Evolutionary conservation across 768 basidiomycete species (phyloP).

Genomic region (Tremella yokohamensis): DNA sequence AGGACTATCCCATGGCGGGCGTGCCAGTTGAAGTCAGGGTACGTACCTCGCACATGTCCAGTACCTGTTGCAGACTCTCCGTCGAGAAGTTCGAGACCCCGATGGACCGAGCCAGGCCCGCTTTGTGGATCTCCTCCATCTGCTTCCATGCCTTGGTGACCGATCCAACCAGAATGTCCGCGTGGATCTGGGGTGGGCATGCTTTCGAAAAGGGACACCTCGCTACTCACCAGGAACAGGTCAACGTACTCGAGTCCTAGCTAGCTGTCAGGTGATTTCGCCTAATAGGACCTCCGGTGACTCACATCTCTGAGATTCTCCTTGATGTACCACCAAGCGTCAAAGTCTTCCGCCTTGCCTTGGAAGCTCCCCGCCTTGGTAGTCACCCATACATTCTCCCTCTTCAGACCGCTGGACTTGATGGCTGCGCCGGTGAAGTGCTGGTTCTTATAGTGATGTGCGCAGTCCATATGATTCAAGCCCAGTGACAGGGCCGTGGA

Average conservation of each 20-base stretch:
- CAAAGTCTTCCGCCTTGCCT: constrained; percentile 14
- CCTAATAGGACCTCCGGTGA: not conserved
- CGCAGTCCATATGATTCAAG: constrained; percentile 32
- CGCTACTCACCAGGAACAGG: constrained; percentile 18
- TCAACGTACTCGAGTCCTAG: constrained; percentile 22
- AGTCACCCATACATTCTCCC: constrained; percentile 33
- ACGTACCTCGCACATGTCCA: constrained; percentile 22
- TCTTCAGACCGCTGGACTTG: constrained; percentile 14
- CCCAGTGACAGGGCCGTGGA: constrained; percentile 23
- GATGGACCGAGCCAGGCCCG: constrained; percentile 22
- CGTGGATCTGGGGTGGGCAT: constrained; percentile 19
- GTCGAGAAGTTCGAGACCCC: constrained; percentile 27
- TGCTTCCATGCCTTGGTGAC: constrained; percentile 18
- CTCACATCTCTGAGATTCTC: constrained; percentile 25
- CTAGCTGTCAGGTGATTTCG: constrained; percentile 6
- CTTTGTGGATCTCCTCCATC: constrained; percentile 22
- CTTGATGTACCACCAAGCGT: constrained; percentile 18
- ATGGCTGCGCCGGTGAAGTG: constrained; percentile 24
- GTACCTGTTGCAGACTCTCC: constrained; percentile 9
- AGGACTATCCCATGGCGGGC: not conserved
- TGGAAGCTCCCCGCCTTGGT: constrained; percentile 26
- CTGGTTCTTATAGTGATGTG: constrained; percentile 32
- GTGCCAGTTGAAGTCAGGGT: not conserved
- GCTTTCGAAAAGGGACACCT: not conserved
- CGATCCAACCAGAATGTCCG: constrained; percentile 17